Evolutionary conservation across 495 filamentous ascomycete genomes (phyloP).

Genomic region (Parachaetomium inaequale): DNA sequence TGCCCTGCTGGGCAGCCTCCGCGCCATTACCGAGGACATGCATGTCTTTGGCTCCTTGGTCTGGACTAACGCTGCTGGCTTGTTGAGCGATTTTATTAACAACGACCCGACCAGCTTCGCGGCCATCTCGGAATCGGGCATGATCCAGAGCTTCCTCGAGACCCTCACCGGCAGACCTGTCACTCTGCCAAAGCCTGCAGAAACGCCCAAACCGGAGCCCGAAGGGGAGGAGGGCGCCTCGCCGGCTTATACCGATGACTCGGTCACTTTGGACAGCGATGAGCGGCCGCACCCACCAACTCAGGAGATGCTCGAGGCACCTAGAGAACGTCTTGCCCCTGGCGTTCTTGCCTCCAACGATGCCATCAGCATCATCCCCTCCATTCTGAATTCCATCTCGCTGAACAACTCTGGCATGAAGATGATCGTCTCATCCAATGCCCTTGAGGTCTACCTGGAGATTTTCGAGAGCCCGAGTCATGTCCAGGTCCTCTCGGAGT

Average conservation of each 20-base stretch:
- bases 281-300: slow-evolving; percentile 44
- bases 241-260: slow-evolving; percentile 35
- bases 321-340: slow-evolving; percentile 52
- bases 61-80: slow-evolving; percentile 87
- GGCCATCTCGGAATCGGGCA: slow-evolving; percentile 88
- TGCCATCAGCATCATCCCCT: slow-evolving; percentile 78
- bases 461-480: slow-evolving; percentile 91
- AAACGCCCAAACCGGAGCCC: slow-evolving; percentile 25
- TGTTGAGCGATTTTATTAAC: slow-evolving; percentile 94
- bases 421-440: slow-evolving; percentile 78
- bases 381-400: slow-evolving; percentile 89
- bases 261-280: slow-evolving; percentile 42
- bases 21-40: slow-evolving; percentile 75
- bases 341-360: slow-evolving; percentile 82
- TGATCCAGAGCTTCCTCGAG: slow-evolving; percentile 78
- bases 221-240: slow-evolving; percentile 37
- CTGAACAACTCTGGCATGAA: slow-evolving; percentile 84
- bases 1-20: slow-evolving; percentile 70
- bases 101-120: slow-evolving; percentile 98
- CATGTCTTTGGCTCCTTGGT: slow-evolving; percentile 80
- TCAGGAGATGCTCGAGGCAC: slow-evolving; percentile 38
- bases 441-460: slow-evolving; percentile 82
- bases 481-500: slow-evolving; percentile 73
- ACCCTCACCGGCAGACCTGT: slow-evolving; percentile 64
- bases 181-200: slow-evolving; percentile 36